phyloP scores from a whole-genome alignment of 805 yeast genomes.

The Blastobotrys terrestris region DNA sequence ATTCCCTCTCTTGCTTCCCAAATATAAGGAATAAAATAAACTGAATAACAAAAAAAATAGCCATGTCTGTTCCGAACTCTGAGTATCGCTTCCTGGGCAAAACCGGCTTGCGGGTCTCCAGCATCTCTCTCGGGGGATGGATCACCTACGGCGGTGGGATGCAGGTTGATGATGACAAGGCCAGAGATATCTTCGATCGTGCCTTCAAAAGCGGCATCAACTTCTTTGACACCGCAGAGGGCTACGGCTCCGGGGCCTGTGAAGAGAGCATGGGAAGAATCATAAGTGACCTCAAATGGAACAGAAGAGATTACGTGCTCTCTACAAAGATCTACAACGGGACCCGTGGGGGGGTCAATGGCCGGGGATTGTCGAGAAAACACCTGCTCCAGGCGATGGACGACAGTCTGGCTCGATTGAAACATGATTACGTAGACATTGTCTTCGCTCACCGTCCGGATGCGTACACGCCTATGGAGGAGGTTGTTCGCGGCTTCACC shows the following conservation, averaged over 20 bases:
- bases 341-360: conserved; percentile 22
- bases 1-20: no score
- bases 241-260: conserved; percentile 25
- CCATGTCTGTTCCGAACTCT: conserved; percentile 12
- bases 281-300: conserved; percentile 28
- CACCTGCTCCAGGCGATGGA: conserved; percentile 30
- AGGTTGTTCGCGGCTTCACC: conserved; percentile 30
- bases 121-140: conserved; percentile 32
- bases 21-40: no score
- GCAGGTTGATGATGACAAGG: conserved; percentile 22
- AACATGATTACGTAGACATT: conserved; percentile 29
- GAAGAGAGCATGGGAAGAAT: conserved; percentile 27
- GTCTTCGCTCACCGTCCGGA: conserved; percentile 32
- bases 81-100: conserved; percentile 30
- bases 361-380: conserved; percentile 28
- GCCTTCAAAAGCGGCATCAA: conserved; percentile 31
- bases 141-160: conserved; percentile 25
- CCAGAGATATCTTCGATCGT: conserved; percentile 24
- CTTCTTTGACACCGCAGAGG: conserved; percentile 32
- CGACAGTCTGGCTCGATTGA: conserved; percentile 26
- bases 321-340: conserved; percentile 31
- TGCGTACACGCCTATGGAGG: conserved; percentile 27
- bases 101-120: conserved; percentile 29
- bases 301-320: conserved; percentile 26
- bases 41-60: no score